Evolutionary conservation across 1,284 basidiomycete species (phyloP), one percentile per base, ranked within the genome.

Genomic region (Sporisorium reilianum): DNA sequence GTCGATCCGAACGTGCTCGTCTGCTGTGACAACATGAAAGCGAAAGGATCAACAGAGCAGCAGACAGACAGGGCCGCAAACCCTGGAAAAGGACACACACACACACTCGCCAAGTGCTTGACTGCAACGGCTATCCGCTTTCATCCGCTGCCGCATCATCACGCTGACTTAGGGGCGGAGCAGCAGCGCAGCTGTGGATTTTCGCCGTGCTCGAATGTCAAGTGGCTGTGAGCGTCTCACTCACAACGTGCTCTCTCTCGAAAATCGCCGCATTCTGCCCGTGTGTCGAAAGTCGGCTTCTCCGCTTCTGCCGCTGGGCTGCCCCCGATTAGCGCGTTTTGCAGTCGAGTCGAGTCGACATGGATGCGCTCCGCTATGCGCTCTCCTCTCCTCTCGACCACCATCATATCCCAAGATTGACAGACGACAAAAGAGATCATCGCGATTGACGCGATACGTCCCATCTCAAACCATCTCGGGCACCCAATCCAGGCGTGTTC

Each of bases 401-500:
- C 38, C 58, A 64, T 55, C 58, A 46, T 52, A 53, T 40, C 28
- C 41, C 34, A 60, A 60, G 61, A 64, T 52, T 64, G 61, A 60
- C 36, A 49, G 38, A 48, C 46, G 30, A 44, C 57, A 55, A 55
- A 53, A 62, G 62, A 70, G 62, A 70, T 70, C 67, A 45, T 70
- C 67, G 67, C 67, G 67, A 64, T 64, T 51, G 50, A 64, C 67
- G 67, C 67, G 67, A 70, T 50, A 38, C 64, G 56, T 61, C 61
- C 64, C 64, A 63, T 67, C 71, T 65, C 71, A 32, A 20, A 26
- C 58, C 66, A 70, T 75, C 72, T 68, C 74, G 74, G 74, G 74
- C 74, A 76, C 74, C 74, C 74, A 76, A 76, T 68, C 74, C 68
- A 76, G 74, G 74, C 74, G 74, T 76, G 74, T 76, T 68, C 68